phyloP scores from a whole-genome alignment of 495 filamentous ascomycete genomes.

The Rhypophila decipiens region DNA sequence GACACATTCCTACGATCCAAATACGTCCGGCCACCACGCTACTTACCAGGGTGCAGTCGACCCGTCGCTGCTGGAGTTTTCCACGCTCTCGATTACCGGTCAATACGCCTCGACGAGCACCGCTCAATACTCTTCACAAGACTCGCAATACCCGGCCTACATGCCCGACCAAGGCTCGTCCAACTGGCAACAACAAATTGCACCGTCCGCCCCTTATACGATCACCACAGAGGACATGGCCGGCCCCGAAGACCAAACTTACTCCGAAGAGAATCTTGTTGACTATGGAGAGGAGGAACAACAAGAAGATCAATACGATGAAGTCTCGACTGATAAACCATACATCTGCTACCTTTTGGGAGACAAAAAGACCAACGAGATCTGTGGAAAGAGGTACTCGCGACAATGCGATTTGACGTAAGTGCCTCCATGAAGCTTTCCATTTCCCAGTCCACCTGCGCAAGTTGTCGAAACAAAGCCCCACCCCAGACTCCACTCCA shows the following conservation, averaged over 20 bases:
- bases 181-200: not conserved
- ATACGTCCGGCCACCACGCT: not conserved
- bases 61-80: not conserved
- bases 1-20: not conserved
- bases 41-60: not conserved
- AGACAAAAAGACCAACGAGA: not conserved
- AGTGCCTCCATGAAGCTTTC: not conserved
- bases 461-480: no score
- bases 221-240: not conserved
- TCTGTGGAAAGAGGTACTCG: not conserved
- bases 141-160: no score
- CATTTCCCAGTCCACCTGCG: no score
- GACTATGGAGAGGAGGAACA: no score
- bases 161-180: no score
- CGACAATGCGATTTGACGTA: constrained; percentile 4
- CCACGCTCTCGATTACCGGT: not conserved
- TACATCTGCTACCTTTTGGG: no score
- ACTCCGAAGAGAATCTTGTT: no score
- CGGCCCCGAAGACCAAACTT: not conserved
- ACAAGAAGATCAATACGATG: no score
- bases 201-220: not conserved
- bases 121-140: no score
- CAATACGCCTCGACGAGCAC: not conserved
- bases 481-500: no score
- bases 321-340: no score